phyloP scores from a whole-genome alignment of 164 flowering plant genomes.

The Amborella trichopoda region DNA sequence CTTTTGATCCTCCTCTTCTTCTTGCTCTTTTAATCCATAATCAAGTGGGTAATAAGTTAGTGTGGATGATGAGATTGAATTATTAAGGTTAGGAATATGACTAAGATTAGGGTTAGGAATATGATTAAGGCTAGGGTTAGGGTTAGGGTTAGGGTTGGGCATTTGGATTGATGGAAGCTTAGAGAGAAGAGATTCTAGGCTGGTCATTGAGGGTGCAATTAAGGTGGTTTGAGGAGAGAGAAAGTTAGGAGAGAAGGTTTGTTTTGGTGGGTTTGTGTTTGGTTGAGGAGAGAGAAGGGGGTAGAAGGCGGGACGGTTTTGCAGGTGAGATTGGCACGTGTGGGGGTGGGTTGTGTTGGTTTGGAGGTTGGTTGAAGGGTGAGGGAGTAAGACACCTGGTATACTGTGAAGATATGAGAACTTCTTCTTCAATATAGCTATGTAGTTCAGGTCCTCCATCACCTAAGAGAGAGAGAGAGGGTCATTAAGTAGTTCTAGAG shows the following conservation, averaged over 20 bases:
- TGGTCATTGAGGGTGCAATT: constrained; percentile 91
- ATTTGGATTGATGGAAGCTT: constrained; percentile 79
- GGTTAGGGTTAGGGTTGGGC: constrained; percentile 14
- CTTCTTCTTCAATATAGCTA: constrained; percentile 62
- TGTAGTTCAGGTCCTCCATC: constrained; percentile 73
- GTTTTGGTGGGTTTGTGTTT: neutral
- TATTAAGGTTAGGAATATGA: constrained; percentile 8
- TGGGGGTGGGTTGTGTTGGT: constrained; percentile 48
- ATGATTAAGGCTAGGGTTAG: too few relatives aligned
- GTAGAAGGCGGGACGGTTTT: constrained; percentile 27
- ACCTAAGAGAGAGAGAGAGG: too few relatives aligned
- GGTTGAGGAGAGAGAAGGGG: constrained; percentile 14
- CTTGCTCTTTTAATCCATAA: constrained; percentile 41
- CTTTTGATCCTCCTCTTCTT: constrained; percentile 13
- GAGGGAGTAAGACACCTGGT: constrained; percentile 90
- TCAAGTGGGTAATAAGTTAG: constrained; percentile 23
- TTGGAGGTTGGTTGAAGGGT: constrained; percentile 86
- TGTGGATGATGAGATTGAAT: constrained; percentile 15
- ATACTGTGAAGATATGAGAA: constrained; percentile 84
- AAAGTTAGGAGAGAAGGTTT: constrained; percentile 10
- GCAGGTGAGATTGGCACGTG: constrained; percentile 25
- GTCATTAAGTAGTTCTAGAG: neutral
- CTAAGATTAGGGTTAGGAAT: too few relatives aligned
- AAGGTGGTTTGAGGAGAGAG: constrained; percentile 26
- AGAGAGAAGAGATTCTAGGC: constrained; percentile 90